Base-by-base conservation (phyloP, 1,139 yeast genomes). In the Geotrichum reessii region DNA sequence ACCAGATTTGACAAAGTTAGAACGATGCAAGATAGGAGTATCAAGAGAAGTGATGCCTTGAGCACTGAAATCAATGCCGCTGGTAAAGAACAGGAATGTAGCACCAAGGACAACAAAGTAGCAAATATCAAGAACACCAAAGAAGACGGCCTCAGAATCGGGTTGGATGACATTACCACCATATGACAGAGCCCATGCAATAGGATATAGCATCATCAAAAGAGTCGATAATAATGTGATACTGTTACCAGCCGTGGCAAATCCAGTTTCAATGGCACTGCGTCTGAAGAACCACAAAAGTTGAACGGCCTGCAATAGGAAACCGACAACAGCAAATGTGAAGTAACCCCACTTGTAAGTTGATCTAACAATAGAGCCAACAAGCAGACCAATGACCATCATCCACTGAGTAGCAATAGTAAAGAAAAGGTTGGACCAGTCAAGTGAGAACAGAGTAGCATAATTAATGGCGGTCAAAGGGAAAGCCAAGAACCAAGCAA, bases 321-420 rank as follows among this genome's bases (percentile, higher is more conserved):
- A 60, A 2, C 72, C 69, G 50, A 69, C 73, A 50, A 69, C 63
- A 52, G 73, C 78, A 61, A 77, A 71, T 50, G 78, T 75, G 62
- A 76, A 82, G 76, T 79, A 83, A 65, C 86, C 89, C 88, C 88
- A 84, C 72, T 81, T 84, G 72, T 84, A 84, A 58, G 83, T 74
- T 14, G 87, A 80, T 56, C 71, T 69, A 59, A 84, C 81, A 61
- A 83, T 71, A 28, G 78, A 65, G 63, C 85, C 87, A 67, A 83
- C 76, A 68, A 84, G 76, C 55, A 81, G 75, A 55, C 81, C 78
- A 59, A 84, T 75, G 37, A 82, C 83, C 65, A 72, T 81, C 19
- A 81, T 75, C 67, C 79, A 83, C 57, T 78, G 76, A 28, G 78
- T 69, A 58, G 81, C 72, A 50, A 81, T 68, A 52, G 78, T 73